Evolutionary conservation across 2,329 filamentous ascomycete species (phyloP), one percentile per base, ranked within the genome.

Genomic region (Sporothrix protearum): DNA sequence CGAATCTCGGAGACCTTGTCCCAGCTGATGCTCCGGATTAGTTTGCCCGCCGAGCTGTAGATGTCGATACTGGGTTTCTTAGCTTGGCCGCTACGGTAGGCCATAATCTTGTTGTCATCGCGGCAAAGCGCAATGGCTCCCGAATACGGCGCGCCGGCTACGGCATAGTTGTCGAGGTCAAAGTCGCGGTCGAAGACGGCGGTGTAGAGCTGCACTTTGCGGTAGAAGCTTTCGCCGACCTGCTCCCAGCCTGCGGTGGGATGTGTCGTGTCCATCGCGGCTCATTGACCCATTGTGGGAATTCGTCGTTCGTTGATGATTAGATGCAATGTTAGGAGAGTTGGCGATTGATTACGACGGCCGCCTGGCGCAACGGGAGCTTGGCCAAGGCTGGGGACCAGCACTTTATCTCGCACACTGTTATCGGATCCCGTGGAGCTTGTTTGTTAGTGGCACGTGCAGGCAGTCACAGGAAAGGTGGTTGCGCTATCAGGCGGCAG

Each of bases 171-270:
- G 84, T 97, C 94, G 76, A 99, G 88, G 83, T 99, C 94, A 74
- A 97, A 85, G 79, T 97, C 94, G 79, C 92, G 88, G 81, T 97
- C 94, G 80, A 98, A 99, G 75, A 98, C 88, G 75, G 90, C 92
- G 73, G 94, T 94, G 85, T 98, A 99, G 73, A 97, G 88, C 81
- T 95, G 92, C 71, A 92, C 90, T 84, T 97, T 97, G 80, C 95
- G 92, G 84, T 98, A 99, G 85, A 96, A 98, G 78, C 89, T 91
- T 81, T 96, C 92, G 79, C 93, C 96, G 76, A 98, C 89, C 81
- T 89, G 92, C 85, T 97, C 94, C 96, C 96, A 99, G 81, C 95
- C 93, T 77, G 93, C 92, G 77, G 93, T 93, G 78, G 94, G 86
- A 81, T 87, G 85, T 78, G 85, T 82, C 75, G 83, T 81, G 77